phyloP scores from a whole-genome alignment of 805 yeast species.

The Candida wancherniae region DNA sequence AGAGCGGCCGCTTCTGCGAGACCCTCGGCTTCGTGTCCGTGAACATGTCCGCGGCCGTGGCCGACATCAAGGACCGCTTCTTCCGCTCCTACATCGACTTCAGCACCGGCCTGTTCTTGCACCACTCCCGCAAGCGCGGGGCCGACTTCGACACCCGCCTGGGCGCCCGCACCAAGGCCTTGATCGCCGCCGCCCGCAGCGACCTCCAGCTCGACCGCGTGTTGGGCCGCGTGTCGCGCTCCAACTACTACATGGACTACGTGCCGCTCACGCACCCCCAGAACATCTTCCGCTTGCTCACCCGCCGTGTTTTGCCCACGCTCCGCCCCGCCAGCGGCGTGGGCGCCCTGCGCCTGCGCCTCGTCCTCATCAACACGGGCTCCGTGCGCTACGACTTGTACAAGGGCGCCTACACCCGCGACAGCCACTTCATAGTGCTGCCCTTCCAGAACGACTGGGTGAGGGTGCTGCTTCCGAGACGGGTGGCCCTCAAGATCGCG shows the following conservation, averaged over 20 bases:
- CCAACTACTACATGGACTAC: slow-evolving; percentile 59
- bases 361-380: slow-evolving; percentile 78
- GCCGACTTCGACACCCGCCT: slow-evolving; percentile 45
- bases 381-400: slow-evolving; percentile 82
- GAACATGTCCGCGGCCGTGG: slow-evolving; percentile 20
- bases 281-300: slow-evolving; percentile 56
- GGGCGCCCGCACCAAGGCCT: slow-evolving; percentile 48
- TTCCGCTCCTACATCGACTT: slow-evolving; percentile 79
- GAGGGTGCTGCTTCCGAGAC: slow-evolving; percentile 53
- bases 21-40: slow-evolving; percentile 86
- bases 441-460: slow-evolving; percentile 85
- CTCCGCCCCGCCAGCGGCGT: slow-evolving; percentile 24
- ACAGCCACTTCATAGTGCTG: slow-evolving; percentile 75
- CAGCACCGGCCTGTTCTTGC: slow-evolving; percentile 62
- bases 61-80: slow-evolving; percentile 19
- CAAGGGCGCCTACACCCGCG: slow-evolving; percentile 77
- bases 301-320: slow-evolving; percentile 50
- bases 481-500: slow-evolving; percentile 51
- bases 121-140: slow-evolving; percentile 46
- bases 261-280: slow-evolving; percentile 51
- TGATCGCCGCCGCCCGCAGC: slow-evolving; percentile 41
- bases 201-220: slow-evolving; percentile 49
- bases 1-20: slow-evolving; percentile 90
- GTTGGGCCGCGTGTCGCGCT: slow-evolving; percentile 60
- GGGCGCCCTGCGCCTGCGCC: slow-evolving; percentile 19